A percentile compares a stretch with the other conserved stretches of the same genome.
Conservation (phyloP, 805 yeast genomes). For the Jamesozyma spencerorum region DNA sequence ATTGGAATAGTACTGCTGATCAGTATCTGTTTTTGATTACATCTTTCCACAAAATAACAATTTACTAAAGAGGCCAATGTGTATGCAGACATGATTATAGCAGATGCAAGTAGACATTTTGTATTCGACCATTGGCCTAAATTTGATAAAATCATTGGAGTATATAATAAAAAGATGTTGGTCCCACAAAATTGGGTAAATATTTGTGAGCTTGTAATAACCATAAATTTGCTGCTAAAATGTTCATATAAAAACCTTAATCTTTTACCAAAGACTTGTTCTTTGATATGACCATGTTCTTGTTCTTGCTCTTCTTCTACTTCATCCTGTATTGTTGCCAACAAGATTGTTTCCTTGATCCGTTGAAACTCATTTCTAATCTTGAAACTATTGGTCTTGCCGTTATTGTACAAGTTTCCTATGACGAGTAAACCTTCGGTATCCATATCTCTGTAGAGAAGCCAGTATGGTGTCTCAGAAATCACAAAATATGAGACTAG, state of each 20-base stretch:
- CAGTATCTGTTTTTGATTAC: not conserved
- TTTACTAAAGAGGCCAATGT: not conserved
- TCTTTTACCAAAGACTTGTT: not conserved
- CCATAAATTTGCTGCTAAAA: not conserved
- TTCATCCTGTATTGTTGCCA: not conserved
- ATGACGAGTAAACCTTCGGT: slow-evolving; percentile 78
- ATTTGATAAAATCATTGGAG: not conserved
- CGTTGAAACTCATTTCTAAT: not conserved
- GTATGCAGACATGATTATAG: not conserved
- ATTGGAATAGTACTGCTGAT: not conserved
- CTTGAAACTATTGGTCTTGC: slow-evolving; percentile 33
- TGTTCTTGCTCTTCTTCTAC: too few relatives aligned
- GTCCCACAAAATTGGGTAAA: not conserved
- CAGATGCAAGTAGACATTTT: not conserved
- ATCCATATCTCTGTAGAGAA: slow-evolving; percentile 70
- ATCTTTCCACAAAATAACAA: not conserved
- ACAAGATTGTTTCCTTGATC: not conserved
- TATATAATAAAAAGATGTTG: not conserved
- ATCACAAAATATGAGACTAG: slow-evolving; percentile 13
- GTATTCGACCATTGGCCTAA: not conserved
- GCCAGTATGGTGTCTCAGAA: slow-evolving; percentile 79
- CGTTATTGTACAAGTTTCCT: slow-evolving; percentile 72
- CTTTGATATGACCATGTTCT: too few relatives aligned
- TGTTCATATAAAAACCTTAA: not conserved
- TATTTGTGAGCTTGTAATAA: not conserved